Evolutionary conservation across 441 rosid species (phyloP), one percentile per base, ranked within the genome.

Genomic region (Eutrema salsugineum): DNA sequence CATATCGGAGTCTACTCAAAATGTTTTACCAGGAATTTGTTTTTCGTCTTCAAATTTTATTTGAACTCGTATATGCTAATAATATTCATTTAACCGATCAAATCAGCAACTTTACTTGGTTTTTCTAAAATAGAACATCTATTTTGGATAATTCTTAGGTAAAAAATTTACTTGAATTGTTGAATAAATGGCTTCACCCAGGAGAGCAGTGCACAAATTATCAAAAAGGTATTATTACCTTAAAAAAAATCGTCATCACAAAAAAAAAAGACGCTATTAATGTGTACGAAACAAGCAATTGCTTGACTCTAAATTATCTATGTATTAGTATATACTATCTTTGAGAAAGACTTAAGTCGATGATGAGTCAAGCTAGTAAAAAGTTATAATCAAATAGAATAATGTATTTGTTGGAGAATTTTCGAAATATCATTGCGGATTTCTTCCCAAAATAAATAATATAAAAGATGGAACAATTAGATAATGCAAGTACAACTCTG

Each of bases 321-420:
- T n/a, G n/a, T n/a, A n/a, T n/a, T n/a, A 14, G 3, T 35, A 48
- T 54, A 17, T 15, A 46, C 1, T 43, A 66, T 48, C 54, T 53
- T 51, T 51, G 46, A 61, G 14, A 66, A 39, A 58, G 58, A 74
- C 73, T 60, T 5, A 12, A 50, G 62, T 43, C 36, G 36, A 43
- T 74, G 46, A 43, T 15, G 63, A 68, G 73, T 35, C 78, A 53
- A 68, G 69, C 51, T 40, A 51, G 36, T 22, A 24, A 32, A 24
- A 50, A 39, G 5, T 15, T 30, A 20, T 33, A 40, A 58, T 22
- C 35, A 66, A 32, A 32, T 33, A 16, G 22, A 66, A 50, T 22
- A 48, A 57, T 56, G 11, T 11, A 57, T 48, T 19, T 20, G 39
- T 58, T 66, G 40, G 53, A 36, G 22, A 11, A 27, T 28, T 28